A percentile compares a stretch with the other conserved stretches of the same genome.
Conservation (phyloP, 2,329 filamentous ascomycete genomes). For the Claviceps capensis region DNA sequence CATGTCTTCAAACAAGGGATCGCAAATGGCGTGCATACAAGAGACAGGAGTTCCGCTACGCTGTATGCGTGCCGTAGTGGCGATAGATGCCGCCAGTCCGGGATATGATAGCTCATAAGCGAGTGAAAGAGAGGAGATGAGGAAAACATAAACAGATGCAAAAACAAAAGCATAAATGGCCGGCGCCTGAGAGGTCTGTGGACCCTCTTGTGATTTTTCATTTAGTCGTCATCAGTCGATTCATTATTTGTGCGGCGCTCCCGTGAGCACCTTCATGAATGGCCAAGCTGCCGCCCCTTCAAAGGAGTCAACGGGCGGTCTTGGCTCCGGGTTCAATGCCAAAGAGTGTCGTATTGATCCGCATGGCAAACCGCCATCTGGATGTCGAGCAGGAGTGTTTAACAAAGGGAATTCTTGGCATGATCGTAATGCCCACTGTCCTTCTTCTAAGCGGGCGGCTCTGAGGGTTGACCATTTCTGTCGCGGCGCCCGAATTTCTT, state of each 20-base stretch:
- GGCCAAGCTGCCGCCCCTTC: neutral
- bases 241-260: neutral
- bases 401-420: neutral
- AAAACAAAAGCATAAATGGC: conserved; percentile 4
- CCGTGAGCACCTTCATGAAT: neutral
- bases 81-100: neutral
- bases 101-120: neutral
- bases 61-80: neutral
- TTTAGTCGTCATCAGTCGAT: conserved; percentile 7
- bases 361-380: conserved; percentile 1
- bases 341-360: neutral
- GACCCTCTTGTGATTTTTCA: neutral
- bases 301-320: too few species aligned
- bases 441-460: conserved; percentile 30
- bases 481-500: conserved; percentile 37
- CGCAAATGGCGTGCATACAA: neutral
- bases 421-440: neutral
- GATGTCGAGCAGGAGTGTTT: too few species aligned
- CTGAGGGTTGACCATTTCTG: conserved; percentile 28
- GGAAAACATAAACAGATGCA: conserved; percentile 3
- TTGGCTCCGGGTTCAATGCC: neutral
- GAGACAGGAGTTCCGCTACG: neutral
- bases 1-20: neutral
- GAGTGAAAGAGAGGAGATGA: neutral
- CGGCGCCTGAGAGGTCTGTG: neutral